phyloP scores from a whole-genome alignment of 2,329 filamentous ascomycete genomes.

The Zasmidium cellare region DNA sequence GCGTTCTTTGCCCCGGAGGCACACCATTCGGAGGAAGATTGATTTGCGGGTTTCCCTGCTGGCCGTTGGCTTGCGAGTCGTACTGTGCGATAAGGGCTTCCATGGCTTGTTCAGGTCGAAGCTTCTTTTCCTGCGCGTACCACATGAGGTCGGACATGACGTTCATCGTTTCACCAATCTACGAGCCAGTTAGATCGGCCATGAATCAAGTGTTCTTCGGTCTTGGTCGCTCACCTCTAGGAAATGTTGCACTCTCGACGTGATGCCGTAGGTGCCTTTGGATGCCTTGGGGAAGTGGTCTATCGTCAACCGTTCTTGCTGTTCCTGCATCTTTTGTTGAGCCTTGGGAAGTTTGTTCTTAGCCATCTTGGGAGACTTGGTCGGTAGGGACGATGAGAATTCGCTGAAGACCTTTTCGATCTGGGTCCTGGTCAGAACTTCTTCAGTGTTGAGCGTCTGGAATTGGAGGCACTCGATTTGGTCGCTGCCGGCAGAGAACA shows the following conservation, averaged over 20 bases:
- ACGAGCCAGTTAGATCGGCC: constrained; percentile 16
- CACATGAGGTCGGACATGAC: constrained; percentile 63
- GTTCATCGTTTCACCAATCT: constrained; percentile 67
- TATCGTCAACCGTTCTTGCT: constrained; percentile 45
- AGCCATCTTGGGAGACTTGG: constrained; percentile 53
- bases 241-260: constrained; percentile 58
- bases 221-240: constrained; percentile 54
- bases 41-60: constrained; percentile 44
- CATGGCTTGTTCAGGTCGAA: constrained; percentile 58
- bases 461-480: constrained; percentile 87
- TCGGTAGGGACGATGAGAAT: constrained; percentile 51
- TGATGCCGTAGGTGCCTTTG: constrained; percentile 56
- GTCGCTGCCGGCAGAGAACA: constrained; percentile 71
- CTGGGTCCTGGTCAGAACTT: constrained; percentile 73
- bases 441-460: constrained; percentile 71
- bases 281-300: constrained; percentile 48
- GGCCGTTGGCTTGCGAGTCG: constrained; percentile 33
- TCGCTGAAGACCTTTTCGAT: constrained; percentile 48
- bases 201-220: constrained; percentile 3
- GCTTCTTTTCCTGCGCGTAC: constrained; percentile 54
- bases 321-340: constrained; percentile 42
- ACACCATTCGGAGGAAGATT: constrained; percentile 46
- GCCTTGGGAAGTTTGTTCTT: constrained; percentile 50
- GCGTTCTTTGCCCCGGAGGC: constrained; percentile 30
- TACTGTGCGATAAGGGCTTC: constrained; percentile 51